Percentiles rank a stretch among this genome's conserved stretches.
phyloP scores from a whole-genome alignment of 805 yeast species.

The Yamadazyma tumulicola region DNA sequence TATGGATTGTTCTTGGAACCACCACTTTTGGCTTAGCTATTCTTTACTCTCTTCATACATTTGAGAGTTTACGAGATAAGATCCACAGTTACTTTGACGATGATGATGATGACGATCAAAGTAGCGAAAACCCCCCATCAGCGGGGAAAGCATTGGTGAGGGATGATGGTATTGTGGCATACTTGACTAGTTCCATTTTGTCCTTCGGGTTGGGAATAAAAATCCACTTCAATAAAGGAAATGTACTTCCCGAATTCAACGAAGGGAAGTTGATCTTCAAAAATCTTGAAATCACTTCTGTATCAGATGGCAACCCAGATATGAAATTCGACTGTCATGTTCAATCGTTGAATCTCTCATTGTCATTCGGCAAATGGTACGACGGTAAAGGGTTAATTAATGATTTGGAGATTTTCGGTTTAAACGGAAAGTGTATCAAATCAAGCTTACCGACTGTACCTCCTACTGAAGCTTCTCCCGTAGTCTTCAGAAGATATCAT shows the following conservation, averaged over 20 bases:
- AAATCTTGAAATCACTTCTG: conserved; percentile 28
- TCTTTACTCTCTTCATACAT: conserved; percentile 42
- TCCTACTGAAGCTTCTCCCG: conserved; percentile 5
- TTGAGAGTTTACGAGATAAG: conserved; percentile 24
- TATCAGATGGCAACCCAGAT: conserved; percentile 12
- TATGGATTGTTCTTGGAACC: conserved; percentile 55
- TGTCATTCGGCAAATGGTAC: conserved; percentile 53
- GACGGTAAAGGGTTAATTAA: conserved; percentile 51
- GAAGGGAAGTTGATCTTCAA: conserved; percentile 49
- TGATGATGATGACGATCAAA: conserved; percentile 19
- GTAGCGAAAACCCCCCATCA: background rate
- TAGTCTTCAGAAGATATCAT: conserved; percentile 20
- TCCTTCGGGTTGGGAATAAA: conserved; percentile 37
- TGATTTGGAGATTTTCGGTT: conserved; percentile 47
- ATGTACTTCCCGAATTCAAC: conserved; percentile 40
- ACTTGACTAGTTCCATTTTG: conserved; percentile 32
- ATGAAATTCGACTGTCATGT: conserved; percentile 32
- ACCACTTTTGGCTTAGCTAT: conserved; percentile 51
- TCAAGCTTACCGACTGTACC: conserved; percentile 2
- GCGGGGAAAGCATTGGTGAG: conserved; percentile 3
- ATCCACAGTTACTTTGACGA: conserved; percentile 16
- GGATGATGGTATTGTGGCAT: conserved; percentile 30
- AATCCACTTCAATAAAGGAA: conserved; percentile 36
- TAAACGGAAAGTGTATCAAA: conserved; percentile 36
- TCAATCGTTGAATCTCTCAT: conserved; percentile 41